Conservation (phyloP, 345 rosid species). For the Lepidium aucheri region DNA sequence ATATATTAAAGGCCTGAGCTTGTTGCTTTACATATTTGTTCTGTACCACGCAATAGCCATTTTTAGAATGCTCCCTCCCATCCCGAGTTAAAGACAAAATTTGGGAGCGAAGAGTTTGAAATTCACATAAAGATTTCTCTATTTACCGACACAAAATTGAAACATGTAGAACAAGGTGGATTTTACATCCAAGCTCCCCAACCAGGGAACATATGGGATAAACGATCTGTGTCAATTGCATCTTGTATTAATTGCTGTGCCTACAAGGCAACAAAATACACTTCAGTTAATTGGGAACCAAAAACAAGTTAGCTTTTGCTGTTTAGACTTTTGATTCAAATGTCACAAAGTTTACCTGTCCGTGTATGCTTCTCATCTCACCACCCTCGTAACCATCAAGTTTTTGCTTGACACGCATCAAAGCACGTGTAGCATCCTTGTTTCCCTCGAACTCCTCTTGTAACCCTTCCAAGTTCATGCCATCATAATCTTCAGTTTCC, state of each 20-base stretch:
- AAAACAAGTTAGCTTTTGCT: neutral
- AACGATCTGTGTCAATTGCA: constrained; percentile 76
- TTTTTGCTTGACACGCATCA: constrained; percentile 89
- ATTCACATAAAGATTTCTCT: neutral
- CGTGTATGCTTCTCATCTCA: constrained; percentile 84
- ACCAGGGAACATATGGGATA: constrained; percentile 85
- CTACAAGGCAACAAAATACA: constrained; percentile 29
- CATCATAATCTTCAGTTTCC: constrained; percentile 69
- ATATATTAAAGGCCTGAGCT: neutral
- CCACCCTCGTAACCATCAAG: constrained; percentile 98
- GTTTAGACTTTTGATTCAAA: neutral
- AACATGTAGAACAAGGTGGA: neutral
- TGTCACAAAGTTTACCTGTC: constrained; percentile 54
- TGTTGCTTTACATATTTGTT: neutral
- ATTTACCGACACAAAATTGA: neutral
- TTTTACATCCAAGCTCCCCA: constrained; percentile 93
- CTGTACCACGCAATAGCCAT: neutral
- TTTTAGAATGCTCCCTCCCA: too few species aligned
- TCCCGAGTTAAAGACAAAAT: constrained; percentile 15
- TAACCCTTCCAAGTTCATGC: constrained; percentile 54
- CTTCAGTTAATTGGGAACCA: neutral
- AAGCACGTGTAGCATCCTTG: constrained; percentile 89
- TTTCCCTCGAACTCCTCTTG: constrained; percentile 81
- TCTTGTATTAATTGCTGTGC: constrained; percentile 96
- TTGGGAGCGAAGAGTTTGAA: neutral